Evolutionary conservation across 202 grass and related monocot species (phyloP), one percentile per base, ranked within the genome.

Genomic region (Saccharum hybrid): DNA sequence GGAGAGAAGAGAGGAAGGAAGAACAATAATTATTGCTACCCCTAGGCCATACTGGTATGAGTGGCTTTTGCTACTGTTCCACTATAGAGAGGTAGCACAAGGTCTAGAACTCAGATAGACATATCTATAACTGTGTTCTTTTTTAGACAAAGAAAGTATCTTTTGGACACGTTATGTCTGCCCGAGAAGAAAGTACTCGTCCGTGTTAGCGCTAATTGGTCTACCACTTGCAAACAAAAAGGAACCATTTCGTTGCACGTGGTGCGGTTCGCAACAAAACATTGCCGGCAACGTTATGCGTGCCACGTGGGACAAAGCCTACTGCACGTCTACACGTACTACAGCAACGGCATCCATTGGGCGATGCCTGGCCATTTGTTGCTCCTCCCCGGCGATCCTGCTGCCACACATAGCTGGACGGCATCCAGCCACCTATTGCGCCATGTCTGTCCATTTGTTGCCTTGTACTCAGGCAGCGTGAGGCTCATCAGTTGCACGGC

Each of bases 161-260:
- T 56, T 56, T 56, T 56, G 52, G 2, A 8, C 52, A 54, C 51
- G 51, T 2, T 51, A 51, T 51, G 15, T 15, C 0, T 19, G 18
- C 52, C 18, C 18, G 4, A 71, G 28, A 48, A 72, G 7, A 15
- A 18, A 19, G 42, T 49, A 31, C 23, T 18, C 5, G 6, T 46
- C 16, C 51, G 18, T 8, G 7, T 49, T 14, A 19, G 70, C 33
- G 43, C 43, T 49, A 9, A 31, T 49, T 72, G 6, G 23, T 10
- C 69, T 23, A 72, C 69, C 42, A 31, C 23, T 72, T 23, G 18
- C 43, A 51, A 72, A 82, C 49, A 48, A 49, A 71, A 64, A n/a
- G 68, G 68, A 85, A 52, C 13, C 56, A 85, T 79, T 40, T 85
- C 41, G 21, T 12, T 6, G 33, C 83, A 72, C 56, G 69, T 65